These are phyloP conservation scores for Turnera subulata DNA, from an alignment of 345 rosid genomes.

Conservation along the genomic window DNA sequence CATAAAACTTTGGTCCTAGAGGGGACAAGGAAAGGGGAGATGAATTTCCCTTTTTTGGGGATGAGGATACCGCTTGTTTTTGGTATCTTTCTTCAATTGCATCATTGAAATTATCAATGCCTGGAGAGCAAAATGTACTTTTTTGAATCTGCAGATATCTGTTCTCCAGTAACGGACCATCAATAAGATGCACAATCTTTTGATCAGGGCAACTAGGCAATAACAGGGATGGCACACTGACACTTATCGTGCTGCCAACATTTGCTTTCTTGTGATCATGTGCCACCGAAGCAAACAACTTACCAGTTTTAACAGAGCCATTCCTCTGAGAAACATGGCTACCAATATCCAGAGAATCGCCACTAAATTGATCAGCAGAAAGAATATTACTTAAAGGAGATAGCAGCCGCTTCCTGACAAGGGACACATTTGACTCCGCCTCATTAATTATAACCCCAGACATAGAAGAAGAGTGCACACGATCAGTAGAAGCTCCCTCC, in stretches of 20 bases:
- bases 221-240: constrained; percentile 33
- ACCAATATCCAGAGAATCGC: constrained; percentile 58
- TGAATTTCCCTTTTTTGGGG: constrained; percentile 32
- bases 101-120: constrained; percentile 31
- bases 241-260: constrained; percentile 35
- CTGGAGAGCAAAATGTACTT: constrained; percentile 33
- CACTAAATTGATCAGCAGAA: constrained; percentile 49
- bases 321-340: constrained; percentile 33
- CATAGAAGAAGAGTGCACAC: constrained; percentile 26
- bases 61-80: constrained; percentile 42
- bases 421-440: constrained; percentile 47
- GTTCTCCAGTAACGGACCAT: constrained; percentile 70
- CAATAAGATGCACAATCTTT: constrained; percentile 43
- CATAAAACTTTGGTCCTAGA: constrained; percentile 73
- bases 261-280: constrained; percentile 61
- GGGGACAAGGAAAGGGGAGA: constrained; percentile 77
- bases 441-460: constrained; percentile 30
- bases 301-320: constrained; percentile 27
- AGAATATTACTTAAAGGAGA: constrained; percentile 66
- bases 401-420: constrained; percentile 60
- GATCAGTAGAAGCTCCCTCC: constrained; percentile 33
- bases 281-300: constrained; percentile 24
- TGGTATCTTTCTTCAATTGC: constrained; percentile 32
- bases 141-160: constrained; percentile 17
- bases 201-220: constrained; percentile 45